Evolutionary conservation across 306 rosid species (phyloP).

Genomic region (Trichosanthes truncata): DNA sequence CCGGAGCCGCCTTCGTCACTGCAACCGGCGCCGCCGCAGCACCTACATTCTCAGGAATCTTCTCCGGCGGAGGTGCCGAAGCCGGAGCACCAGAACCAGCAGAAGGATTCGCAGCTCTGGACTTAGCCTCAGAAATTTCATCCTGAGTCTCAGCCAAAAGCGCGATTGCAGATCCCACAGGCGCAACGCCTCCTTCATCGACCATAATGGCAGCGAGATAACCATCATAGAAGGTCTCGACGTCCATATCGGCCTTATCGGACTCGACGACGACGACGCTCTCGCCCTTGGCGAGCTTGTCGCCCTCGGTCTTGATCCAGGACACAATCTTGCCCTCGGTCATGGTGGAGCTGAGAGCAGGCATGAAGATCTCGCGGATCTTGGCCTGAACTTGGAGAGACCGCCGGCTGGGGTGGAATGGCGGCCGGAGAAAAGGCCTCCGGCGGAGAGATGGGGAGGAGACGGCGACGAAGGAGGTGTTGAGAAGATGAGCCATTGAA

Average conservation of each 20-base stretch:
- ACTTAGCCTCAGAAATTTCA: conserved; percentile 61
- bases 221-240: conserved; percentile 95
- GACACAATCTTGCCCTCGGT: conserved; percentile 95
- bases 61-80: conserved; percentile 16
- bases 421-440: not conserved
- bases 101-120: conserved; percentile 47
- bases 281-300: conserved; percentile 84
- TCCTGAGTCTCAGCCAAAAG: conserved; percentile 78
- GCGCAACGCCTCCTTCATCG: conserved; percentile 75
- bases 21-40: conserved; percentile 1
- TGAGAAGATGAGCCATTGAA: conserved; percentile 78
- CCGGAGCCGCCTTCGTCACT: conserved; percentile 9
- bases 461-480: conserved; percentile 43
- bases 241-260: conserved; percentile 99
- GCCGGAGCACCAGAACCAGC: conserved; percentile 13
- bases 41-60: conserved; percentile 21
- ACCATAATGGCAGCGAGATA: conserved; percentile 89
- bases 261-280: conserved; percentile 98
- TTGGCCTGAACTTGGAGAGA: conserved; percentile 43
- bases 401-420: conserved; percentile 1
- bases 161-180: conserved; percentile 88
- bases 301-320: conserved; percentile 94
- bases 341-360: conserved; percentile 96
- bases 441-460: conserved; percentile 26
- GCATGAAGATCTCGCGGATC: conserved; percentile 99